Conservation (phyloP, 164 flowering plant species). For the Aristolochia californica region DNA sequence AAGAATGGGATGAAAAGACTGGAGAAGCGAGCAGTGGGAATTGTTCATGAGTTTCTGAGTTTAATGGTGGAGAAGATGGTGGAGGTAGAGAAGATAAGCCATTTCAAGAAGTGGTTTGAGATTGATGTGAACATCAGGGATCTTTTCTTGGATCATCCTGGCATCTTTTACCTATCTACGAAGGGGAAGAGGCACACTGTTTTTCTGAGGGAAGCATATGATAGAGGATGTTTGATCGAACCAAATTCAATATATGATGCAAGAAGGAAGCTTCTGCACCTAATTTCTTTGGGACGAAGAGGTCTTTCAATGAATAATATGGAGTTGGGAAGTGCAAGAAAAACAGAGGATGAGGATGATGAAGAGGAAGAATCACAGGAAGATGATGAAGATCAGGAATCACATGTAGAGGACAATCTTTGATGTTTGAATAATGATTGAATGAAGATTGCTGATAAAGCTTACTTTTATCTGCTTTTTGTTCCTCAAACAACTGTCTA, state of each 20-base stretch:
- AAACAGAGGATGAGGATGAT: not conserved
- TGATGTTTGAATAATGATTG: too few species aligned
- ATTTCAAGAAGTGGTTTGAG: constrained; percentile 77
- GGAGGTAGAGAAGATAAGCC: constrained; percentile 95
- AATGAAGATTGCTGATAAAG: too few species aligned
- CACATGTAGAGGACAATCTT: not conserved
- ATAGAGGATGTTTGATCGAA: constrained; percentile 55
- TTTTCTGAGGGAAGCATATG: constrained; percentile 79
- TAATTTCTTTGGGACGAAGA: constrained; percentile 56
- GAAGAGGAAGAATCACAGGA: not conserved
- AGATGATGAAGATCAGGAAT: constrained; percentile 2
- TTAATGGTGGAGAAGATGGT: constrained; percentile 73
- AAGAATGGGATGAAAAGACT: constrained; percentile 32
- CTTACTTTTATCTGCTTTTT: too few species aligned
- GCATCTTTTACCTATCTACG: constrained; percentile 74
- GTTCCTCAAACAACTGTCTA: too few species aligned
- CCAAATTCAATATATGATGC: constrained; percentile 70
- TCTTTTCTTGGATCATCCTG: constrained; percentile 84
- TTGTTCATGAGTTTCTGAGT: constrained; percentile 80
- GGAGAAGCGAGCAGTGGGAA: constrained; percentile 85
- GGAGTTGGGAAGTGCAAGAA: not conserved
- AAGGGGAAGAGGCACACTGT: constrained; percentile 74
- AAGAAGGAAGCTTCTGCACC: constrained; percentile 76
- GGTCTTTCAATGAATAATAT: constrained; percentile 19
- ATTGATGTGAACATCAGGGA: constrained; percentile 82